A percentile compares a stretch with the other conserved stretches of the same genome.
phyloP scores from a whole-genome alignment of 176 grass and related monocot species.

The Aechmea fasciata region DNA sequence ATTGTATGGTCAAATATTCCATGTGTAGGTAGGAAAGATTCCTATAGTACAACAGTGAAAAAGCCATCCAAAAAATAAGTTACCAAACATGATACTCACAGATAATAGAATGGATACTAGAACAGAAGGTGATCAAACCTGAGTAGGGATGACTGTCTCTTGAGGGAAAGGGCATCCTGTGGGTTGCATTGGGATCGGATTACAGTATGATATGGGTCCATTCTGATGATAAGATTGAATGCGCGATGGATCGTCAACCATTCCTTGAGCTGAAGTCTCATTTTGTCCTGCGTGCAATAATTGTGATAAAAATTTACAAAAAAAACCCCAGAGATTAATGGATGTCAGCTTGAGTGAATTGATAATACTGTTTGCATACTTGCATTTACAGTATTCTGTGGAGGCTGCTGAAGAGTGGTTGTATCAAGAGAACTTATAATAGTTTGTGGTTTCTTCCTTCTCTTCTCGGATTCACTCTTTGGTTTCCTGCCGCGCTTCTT shows the following conservation, averaged over 20 bases:
- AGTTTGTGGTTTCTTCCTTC: constrained; percentile 23
- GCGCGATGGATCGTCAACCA: constrained; percentile 19
- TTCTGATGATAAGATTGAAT: constrained; percentile 18
- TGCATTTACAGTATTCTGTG: constrained; percentile 24
- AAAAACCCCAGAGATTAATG: background rate
- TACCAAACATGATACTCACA: constrained; percentile 7
- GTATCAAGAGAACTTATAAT: constrained; percentile 3
- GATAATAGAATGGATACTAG: background rate
- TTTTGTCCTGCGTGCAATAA: constrained; percentile 13
- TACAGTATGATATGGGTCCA: constrained; percentile 19
- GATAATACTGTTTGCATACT: constrained; percentile 21
- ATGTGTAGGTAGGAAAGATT: constrained; percentile 22
- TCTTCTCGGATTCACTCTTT: constrained; percentile 14
- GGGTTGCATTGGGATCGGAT: constrained; percentile 24
- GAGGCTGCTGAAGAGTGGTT: background rate
- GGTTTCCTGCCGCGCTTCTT: constrained; percentile 24
- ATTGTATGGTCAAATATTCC: constrained; percentile 28
- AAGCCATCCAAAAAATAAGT: background rate
- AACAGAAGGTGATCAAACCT: constrained; percentile 17
- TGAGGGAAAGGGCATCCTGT: constrained; percentile 28
- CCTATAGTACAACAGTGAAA: constrained; percentile 23
- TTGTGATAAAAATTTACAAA: background rate
- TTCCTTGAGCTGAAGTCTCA: constrained; percentile 18
- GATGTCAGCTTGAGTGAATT: constrained; percentile 1
- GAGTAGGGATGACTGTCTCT: constrained; percentile 28